Evolutionary conservation across 208 protist species (phyloP), one percentile per base, ranked within the genome.

Genomic region (Leishmania guyanensis): DNA sequence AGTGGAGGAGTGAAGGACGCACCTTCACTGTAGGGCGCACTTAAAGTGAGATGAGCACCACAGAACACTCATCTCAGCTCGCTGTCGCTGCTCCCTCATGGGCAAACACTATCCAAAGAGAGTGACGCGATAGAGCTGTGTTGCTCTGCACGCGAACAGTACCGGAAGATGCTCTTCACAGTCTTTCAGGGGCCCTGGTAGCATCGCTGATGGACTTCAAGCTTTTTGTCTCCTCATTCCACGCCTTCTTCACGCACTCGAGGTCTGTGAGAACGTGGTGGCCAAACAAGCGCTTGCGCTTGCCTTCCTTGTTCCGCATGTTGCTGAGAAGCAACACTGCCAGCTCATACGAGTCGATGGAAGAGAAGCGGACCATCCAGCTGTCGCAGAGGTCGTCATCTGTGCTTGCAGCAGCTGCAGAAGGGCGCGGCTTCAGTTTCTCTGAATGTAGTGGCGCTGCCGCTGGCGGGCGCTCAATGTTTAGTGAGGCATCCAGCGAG

Each of bases 361-460:
- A 79, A 8, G 83, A 77, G 43, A 82, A 78, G 39, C 83, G 78
- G 0, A 82, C 22, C 70, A 86, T 72, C 78, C 83, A 86, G 71
- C 64, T 58, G 51, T 82, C 78, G 65, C 43, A 79, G 16, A 70
- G 74, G 17, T 62, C 74, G 51, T 79, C 74, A 9, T 29, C 10
- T 50, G 46, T 22, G n/a, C 53, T 50, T 2, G 53, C 14, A 20
- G n/a, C 71, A 3, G 71, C 26, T 5, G 33, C 29, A 12, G 51
- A 17, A 39, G 22, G 29, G 5, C 16, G 50, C 48, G n/a, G 22
- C 51, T 75, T 75, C 29, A 36, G 2, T 33, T 46, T 75, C 1
- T 16, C 33, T 9, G 71, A 43, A 26, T 1, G 46, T 17, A 17
- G 9, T 12, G 48, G 8, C 71, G 51, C n/a, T 26, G 71, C 50